Evolutionary conservation across 2,329 filamentous ascomycete species (phyloP).

Genomic region (Rugonectria rugulosa): DNA sequence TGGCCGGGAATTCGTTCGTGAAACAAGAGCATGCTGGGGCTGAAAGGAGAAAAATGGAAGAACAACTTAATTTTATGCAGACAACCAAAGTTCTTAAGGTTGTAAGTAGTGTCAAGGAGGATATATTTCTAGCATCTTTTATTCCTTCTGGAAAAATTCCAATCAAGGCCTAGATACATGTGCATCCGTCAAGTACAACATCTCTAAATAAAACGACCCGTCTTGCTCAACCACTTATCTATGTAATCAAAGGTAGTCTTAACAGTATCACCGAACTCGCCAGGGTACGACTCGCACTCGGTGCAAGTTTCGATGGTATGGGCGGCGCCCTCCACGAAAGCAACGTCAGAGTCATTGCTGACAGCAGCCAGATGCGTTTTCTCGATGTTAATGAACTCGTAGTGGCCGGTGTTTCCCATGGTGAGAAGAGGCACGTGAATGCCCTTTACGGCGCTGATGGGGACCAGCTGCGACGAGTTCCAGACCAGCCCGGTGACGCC

Average conservation of each 20-base stretch:
- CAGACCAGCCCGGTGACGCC: background rate
- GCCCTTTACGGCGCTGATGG: conserved; percentile 2
- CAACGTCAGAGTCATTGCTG: conserved; percentile 3
- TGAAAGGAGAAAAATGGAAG: no score
- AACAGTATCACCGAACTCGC: conserved; percentile 4
- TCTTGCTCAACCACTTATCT: conserved; percentile 4
- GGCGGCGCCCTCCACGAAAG: conserved; percentile 1
- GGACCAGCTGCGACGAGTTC: conserved; percentile 6
- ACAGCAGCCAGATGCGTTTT: conserved; percentile 5
- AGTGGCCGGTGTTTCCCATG: conserved; percentile 1
- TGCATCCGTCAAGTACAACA: no score
- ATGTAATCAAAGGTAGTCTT: conserved; percentile 1
- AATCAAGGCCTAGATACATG: no score
- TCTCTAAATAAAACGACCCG: background rate
- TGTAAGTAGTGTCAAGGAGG: no score
- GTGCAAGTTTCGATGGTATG: conserved; percentile 6
- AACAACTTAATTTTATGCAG: no score
- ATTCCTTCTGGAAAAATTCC: no score
- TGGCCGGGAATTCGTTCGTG: no score
- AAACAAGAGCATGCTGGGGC: no score
- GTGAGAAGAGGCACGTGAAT: conserved; percentile 2
- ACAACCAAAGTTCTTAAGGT: no score
- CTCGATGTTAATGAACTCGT: conserved; percentile 7
- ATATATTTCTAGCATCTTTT: no score
- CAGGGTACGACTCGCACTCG: conserved; percentile 1